Conservation (phyloP, 2,329 filamentous ascomycete genomes). For the Colletotrichum tabaci region DNA sequence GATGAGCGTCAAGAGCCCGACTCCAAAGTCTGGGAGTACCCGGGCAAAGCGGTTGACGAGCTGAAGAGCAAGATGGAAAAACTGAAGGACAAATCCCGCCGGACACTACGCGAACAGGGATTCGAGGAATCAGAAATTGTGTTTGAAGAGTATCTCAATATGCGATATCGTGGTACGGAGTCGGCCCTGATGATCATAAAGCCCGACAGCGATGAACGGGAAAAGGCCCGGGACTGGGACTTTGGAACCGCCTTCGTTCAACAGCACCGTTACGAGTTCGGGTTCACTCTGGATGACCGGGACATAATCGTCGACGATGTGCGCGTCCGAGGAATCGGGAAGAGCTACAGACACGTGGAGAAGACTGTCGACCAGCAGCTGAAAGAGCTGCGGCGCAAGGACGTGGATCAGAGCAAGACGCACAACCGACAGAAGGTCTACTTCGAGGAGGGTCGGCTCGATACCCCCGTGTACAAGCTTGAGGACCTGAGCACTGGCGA, state of each 20-base stretch:
- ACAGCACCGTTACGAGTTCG: conserved; percentile 93
- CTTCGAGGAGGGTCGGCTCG: conserved; percentile 83
- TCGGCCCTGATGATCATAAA: conserved; percentile 92
- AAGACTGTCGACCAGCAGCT: conserved; percentile 90
- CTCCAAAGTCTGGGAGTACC: conserved; percentile 73
- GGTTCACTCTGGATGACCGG: conserved; percentile 86
- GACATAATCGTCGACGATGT: conserved; percentile 95
- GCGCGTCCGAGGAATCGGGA: conserved; percentile 88
- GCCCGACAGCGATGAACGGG: conserved; percentile 71
- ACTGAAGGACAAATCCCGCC: conserved; percentile 81
- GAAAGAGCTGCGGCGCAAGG: conserved; percentile 74
- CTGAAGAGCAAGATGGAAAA: conserved; percentile 83
- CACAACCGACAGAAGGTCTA: conserved; percentile 80
- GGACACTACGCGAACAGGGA: conserved; percentile 81
- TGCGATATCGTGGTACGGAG: conserved; percentile 92
- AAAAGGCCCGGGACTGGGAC: conserved; percentile 79
- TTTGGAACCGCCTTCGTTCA: conserved; percentile 88
- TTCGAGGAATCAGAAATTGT: conserved; percentile 82
- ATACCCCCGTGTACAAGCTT: conserved; percentile 88
- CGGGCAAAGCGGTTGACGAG: conserved; percentile 70
- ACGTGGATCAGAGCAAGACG: conserved; percentile 70
- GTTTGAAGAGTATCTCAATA: conserved; percentile 94
- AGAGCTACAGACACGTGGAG: conserved; percentile 84
- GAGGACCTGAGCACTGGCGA: conserved; percentile 81
- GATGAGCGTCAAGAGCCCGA: conserved; percentile 89